These are phyloP conservation scores for Rosa rugosa DNA, from an alignment of 306 rosid species.

Conservation along the genomic window DNA sequence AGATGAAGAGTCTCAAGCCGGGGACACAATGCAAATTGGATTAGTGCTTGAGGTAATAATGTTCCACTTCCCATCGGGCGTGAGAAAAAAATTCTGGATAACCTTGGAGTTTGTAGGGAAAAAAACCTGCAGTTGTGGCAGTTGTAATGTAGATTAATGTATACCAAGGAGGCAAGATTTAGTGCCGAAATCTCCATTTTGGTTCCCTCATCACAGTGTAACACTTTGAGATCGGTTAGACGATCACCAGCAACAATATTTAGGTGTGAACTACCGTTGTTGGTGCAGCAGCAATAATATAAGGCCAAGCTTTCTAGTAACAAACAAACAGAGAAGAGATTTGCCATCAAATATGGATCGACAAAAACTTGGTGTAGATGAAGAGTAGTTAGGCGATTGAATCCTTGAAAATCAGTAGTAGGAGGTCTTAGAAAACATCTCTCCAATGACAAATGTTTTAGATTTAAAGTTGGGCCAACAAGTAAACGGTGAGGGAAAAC, in stretches of 20 bases:
- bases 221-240: not conserved
- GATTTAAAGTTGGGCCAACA: not conserved
- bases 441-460: not conserved
- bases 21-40: not conserved
- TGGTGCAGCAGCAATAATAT: not conserved
- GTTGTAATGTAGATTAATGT: not conserved
- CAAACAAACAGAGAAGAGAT: not conserved
- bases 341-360: not conserved
- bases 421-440: not conserved
- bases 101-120: not conserved
- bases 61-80: too few relatives aligned
- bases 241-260: not conserved
- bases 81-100: not conserved
- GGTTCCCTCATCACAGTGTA: not conserved
- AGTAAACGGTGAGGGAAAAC: not conserved
- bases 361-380: not conserved
- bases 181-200: not conserved
- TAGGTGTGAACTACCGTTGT: not conserved
- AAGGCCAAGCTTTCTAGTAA: not conserved
- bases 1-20: not conserved
- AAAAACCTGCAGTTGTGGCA: not conserved
- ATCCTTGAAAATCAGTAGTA: not conserved
- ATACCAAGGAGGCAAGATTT: conserved; percentile 1
- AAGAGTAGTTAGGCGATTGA: not conserved
- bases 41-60: not conserved